These are phyloP conservation scores for Hysterium pulicare DNA, from an alignment of 2,329 filamentous ascomycete species.

Conservation along the genomic window DNA sequence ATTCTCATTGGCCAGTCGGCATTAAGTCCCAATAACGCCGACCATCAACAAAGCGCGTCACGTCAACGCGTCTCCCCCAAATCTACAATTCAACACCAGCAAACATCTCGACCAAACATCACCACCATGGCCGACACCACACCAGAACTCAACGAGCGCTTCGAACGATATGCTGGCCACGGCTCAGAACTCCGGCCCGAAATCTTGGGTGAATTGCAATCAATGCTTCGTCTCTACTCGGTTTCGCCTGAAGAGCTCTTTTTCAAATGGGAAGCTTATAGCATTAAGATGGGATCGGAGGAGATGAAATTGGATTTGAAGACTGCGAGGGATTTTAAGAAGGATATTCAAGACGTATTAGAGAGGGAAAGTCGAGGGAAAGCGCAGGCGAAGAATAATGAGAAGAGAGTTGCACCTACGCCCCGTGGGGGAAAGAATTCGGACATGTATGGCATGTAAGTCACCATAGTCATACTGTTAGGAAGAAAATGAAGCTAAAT, in stretches of 20 bases:
- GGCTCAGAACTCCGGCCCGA: slow-evolving; percentile 64
- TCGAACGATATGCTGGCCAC: slow-evolving; percentile 55
- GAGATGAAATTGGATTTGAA: slow-evolving; percentile 69
- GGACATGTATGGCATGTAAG: slow-evolving; percentile 80
- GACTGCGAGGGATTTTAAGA: slow-evolving; percentile 74
- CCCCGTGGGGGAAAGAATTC: slow-evolving; percentile 56
- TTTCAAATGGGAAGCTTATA: slow-evolving; percentile 99
- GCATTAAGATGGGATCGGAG: slow-evolving; percentile 86
- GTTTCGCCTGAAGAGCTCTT: slow-evolving; percentile 83
- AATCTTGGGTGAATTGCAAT: slow-evolving; percentile 75
- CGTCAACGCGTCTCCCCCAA: slow-evolving; percentile 6
- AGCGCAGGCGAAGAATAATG: slow-evolving; percentile 56
- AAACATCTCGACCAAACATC: slow-evolving; percentile 1
- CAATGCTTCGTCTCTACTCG: slow-evolving; percentile 79
- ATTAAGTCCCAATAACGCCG: too few relatives aligned
- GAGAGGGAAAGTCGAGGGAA: slow-evolving; percentile 73
- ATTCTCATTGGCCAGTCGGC: too few relatives aligned
- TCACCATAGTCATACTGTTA: background rate
- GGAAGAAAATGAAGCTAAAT: slow-evolving; percentile 8
- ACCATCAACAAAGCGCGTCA: too few relatives aligned
- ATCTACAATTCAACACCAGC: slow-evolving; percentile 3
- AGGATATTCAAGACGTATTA: slow-evolving; percentile 77
- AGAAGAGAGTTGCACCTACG: slow-evolving; percentile 60
- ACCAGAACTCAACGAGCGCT: slow-evolving; percentile 58
- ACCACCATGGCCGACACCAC: slow-evolving; percentile 48